Base-by-base conservation (phyloP, 805 yeast species). In the Candida glaebosa region DNA sequence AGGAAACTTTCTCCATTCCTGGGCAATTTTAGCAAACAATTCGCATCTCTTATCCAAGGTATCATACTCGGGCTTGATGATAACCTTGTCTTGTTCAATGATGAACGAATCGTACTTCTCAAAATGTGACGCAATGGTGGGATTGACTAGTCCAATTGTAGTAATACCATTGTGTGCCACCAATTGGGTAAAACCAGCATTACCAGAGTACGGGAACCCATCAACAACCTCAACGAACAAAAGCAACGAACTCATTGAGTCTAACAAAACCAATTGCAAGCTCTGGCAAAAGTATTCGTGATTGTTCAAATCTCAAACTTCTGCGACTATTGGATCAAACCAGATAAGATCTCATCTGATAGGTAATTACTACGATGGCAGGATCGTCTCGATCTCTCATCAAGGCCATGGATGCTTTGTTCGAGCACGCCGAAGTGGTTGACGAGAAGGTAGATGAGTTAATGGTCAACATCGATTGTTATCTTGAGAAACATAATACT, bases 1-100 rank as follows among this genome's bases (percentile, higher is more conserved):
- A 36, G 56, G 65, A 43, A 41, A 37, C 36, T 41, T 50, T 31
- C 65, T 65, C 70, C 82, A 68, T 9, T 35, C 24, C 0, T 20
- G 19, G 0, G 80, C 86, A 2, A 82, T 46, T 8, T 45, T 37
- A 2, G 60, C 73, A 40, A 86, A 58, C 0, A 63, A 61, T 0
- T 41, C 43, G 39, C 63, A 70, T 46, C 84, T 54, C 25, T 54
- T 52, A 18, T 74, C 79, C 20, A 72, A 33, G 0, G 75, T 64
- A 41, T 64, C 57, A 17, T 66, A 54, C 0, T 49, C 28, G 1
- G 58, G 24, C 3, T 45, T 28, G 5, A 77, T 53, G 2, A 43
- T 43, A 1, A 78, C 64, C 3, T 32, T 22, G 0, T 25, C 31
- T 5, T 52, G 47, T 37, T 68, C 61, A 2, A 70, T 60, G 3